Evolutionary conservation across 139 green algal species (phyloP), one percentile per base, ranked within the genome.

Genomic region (Tetraselmis chui): DNA sequence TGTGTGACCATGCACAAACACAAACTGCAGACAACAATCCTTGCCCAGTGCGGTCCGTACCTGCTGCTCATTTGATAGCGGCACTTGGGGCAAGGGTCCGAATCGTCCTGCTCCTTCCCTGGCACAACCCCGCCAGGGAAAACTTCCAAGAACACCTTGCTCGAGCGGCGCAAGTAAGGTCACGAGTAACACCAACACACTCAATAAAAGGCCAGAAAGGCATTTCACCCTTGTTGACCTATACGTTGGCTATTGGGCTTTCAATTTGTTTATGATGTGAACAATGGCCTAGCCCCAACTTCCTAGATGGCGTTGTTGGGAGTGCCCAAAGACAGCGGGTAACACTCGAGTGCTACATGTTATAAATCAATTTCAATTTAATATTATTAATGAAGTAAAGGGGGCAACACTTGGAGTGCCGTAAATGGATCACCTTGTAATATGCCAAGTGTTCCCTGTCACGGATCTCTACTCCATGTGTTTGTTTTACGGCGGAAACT

Each of bases 51-150:
- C 45, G 45, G 18, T 5, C 45, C 45, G 5, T 18, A 67, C 45
- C 45, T 67, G 18, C 45, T 28, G 29, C 59, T 78, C 45, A 89
- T 27, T 80, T 89, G 67, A 76, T 84, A 89, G 76, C 79, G 76
- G 83, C 85, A 89, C 31, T 79, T 81, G 30, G 85, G 85, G 80
- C 85, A 89, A 2, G 85, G 85, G 76, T 89, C 85, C 67, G 31
- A 78, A 77, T 83, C 77, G 32, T 85, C 45, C 0, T 83, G 77
- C 0, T 80, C 76, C 79, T 83, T 84, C 32, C 81, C 77, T 0
- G 83, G 83, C 32, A 89, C 85, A 0, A 59, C 24, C 23, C 83
- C 83, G 26, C 59, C 74, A 0, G 80, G 79, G 45, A 67, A 67
- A 5, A 67, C 45, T 67, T 67, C 45, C 45, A 67, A 25, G 45